Base-by-base conservation (phyloP, 768 basidiomycete genomes). In the Megacollybia marginata region DNA sequence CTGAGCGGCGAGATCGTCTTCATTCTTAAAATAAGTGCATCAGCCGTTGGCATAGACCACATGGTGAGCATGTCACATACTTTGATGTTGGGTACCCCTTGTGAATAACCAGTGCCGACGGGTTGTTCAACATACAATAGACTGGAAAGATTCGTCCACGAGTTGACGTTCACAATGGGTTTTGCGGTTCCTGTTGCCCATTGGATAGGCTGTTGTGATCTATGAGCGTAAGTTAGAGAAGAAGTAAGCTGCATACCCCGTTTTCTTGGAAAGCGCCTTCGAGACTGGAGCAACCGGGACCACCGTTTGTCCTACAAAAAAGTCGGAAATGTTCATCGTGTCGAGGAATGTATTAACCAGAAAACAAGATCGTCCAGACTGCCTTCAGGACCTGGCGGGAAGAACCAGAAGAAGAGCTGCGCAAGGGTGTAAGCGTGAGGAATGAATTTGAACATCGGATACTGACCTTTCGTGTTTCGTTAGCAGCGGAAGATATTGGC, bases 401-500 rank as follows among this genome's bases (percentile, higher is more conserved):
- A 88, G 65, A 87, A 83, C 86, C 87, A 88, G 67, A 89, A 89
- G 69, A 83, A 89, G 13, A 88, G 73, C 84, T 88, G 48, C 0
- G 33, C 13, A 36, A n/a, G 23, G 4, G 34, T 36, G 34, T 42
- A 35, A 13, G 20, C 2, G 12, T 16, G 16, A 12, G 13, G 9
- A 31, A 9, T 44, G 23, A 28, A 28, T 28, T n/a, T 28, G 23
- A 2, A n/a, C 16, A 48, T 42, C 43, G 44, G 35, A 42, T 23
- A 49, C 54, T 35, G 45, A 83, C 84, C 75, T 88, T 72, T 42
- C 85, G 75, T 5, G 83, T 84, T 64, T 89, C 87, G 43, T 83
- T 70, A 9, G 70, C 36, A 8, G 70, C 64, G 32, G 62, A 59
- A 53, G 83, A 87, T 48, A 89, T 88, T 2, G 87, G 87, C 47